Base-by-base conservation (phyloP, 495 filamentous ascomycete species). In the Aspergillus biplanus region DNA sequence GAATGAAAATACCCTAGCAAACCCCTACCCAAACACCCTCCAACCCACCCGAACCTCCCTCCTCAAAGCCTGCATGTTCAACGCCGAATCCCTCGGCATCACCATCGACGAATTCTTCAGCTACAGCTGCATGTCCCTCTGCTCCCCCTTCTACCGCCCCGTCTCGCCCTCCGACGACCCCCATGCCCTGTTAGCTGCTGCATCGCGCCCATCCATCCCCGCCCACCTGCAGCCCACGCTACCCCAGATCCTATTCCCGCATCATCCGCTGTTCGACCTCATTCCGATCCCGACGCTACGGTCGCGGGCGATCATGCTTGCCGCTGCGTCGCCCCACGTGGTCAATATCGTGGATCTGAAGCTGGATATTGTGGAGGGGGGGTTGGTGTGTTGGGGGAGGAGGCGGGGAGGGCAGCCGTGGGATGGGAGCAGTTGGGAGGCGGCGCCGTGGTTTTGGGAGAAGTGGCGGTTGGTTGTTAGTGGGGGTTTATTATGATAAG, bases 191-290 rank as follows among this genome's bases (percentile, higher is more conserved):
- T 50, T 76, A 5, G 67, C 67, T 5, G 59, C 67, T 4, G 65
- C 58, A 4, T 49, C 69, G 3, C 69, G 67, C 7, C 64, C 70
- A 3, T 69, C 59, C 2, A 71, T 70, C 21, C 79, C 76, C 1
- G 47, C 69, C n/a, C 69, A 78, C 59, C 65, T 83, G 0, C 75
- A 73, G 49, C 80, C 79, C 0, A 83, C 80, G 2, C 67, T 76
- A 42, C 72, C 79, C 2, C 80, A 83, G 65, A 75, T 83, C 12
- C 69, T 83, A 6, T 70, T 77, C 42, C 74, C 77, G 9, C 80
- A 81, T 60, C 76, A 80, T 55, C 72, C 78, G 4, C 72, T 73
- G 13, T 62, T 83, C 11, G 80, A 82, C 53, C 55, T 83, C 11
- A 71, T 83, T 9, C 79, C 80, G 0, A 44, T 80, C n/a, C 80